A percentile compares a stretch with the other conserved stretches of the same genome.
phyloP scores from a whole-genome alignment of 2,329 filamentous ascomycete species.

The Chaetomiaceae sp. region DNA sequence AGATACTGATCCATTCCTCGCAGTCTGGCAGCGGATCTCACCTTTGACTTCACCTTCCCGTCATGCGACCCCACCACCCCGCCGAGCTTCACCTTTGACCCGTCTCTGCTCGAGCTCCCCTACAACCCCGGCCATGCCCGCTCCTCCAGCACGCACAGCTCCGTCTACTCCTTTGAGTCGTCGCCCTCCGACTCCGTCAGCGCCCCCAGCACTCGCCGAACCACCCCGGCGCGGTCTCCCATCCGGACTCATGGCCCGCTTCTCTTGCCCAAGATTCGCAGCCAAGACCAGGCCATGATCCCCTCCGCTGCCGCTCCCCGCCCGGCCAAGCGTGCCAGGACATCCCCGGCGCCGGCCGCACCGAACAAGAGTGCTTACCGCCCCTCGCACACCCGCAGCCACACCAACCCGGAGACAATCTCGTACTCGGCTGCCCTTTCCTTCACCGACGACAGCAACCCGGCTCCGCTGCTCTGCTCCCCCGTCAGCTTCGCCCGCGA shows the following conservation, averaged over 20 bases:
- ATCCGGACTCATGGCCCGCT: constrained; percentile 74
- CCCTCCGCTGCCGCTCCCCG: constrained; percentile 50
- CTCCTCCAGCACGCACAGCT: constrained; percentile 60
- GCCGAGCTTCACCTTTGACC: constrained; percentile 53
- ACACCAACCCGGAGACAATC: constrained; percentile 57
- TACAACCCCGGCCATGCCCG: constrained; percentile 54
- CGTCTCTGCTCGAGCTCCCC: constrained; percentile 52
- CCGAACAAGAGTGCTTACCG: constrained; percentile 34
- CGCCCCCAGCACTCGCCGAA: constrained; percentile 54
- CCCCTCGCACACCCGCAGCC: constrained; percentile 53
- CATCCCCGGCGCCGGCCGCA: constrained; percentile 42
- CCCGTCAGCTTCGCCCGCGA: constrained; percentile 54
- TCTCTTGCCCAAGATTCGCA: constrained; percentile 78
- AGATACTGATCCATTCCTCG: constrained; percentile 19
- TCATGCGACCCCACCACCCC: constrained; percentile 49
- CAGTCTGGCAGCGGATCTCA: constrained; percentile 59
- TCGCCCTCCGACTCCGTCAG: constrained; percentile 59
- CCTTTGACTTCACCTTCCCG: constrained; percentile 58
- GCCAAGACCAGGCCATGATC: constrained; percentile 74
- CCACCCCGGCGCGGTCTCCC: constrained; percentile 66
- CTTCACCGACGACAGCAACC: constrained; percentile 38
- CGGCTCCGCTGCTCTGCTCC: constrained; percentile 56
- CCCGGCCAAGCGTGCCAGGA: constrained; percentile 54
- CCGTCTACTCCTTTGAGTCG: constrained; percentile 65
- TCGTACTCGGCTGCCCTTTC: constrained; percentile 37